phyloP scores from a whole-genome alignment of 345 rosid genomes.

The Cardiospermum halicacabum region DNA sequence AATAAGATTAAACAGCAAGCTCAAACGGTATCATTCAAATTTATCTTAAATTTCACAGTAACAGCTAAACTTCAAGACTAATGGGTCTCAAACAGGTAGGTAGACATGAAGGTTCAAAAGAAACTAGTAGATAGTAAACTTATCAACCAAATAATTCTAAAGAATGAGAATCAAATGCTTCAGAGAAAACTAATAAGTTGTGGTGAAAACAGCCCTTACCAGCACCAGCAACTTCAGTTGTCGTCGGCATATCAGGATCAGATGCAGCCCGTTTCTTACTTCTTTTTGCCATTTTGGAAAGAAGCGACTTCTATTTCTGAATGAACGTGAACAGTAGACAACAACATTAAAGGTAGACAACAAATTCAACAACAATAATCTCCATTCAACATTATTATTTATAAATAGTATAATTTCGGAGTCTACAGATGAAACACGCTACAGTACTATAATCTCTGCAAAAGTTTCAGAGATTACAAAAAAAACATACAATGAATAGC shows the following conservation, averaged over 20 bases:
- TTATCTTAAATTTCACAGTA: background rate
- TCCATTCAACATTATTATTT: too few relatives aligned
- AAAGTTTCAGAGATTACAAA: too few relatives aligned
- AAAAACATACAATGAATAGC: too few relatives aligned
- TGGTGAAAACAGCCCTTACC: constrained; percentile 20
- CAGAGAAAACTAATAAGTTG: background rate
- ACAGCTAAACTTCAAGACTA: background rate
- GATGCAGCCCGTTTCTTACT: constrained; percentile 39
- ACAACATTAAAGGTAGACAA: too few relatives aligned
- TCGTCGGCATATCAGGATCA: constrained; percentile 25
- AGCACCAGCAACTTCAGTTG: constrained; percentile 11
- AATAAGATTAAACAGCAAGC: background rate
- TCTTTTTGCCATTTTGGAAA: constrained; percentile 18
- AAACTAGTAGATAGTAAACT: background rate
- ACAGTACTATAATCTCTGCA: too few relatives aligned
- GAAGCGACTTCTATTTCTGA: constrained; percentile 18
- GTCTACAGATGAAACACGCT: too few relatives aligned
- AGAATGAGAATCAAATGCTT: background rate
- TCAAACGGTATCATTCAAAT: background rate
- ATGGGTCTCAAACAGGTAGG: background rate
- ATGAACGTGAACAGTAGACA: too few relatives aligned
- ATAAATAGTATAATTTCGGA: too few relatives aligned
- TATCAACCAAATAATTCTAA: background rate
- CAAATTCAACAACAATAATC: too few relatives aligned
- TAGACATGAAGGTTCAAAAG: background rate